Base-by-base conservation (phyloP, 768 basidiomycete genomes). In the Trametes villosa region DNA sequence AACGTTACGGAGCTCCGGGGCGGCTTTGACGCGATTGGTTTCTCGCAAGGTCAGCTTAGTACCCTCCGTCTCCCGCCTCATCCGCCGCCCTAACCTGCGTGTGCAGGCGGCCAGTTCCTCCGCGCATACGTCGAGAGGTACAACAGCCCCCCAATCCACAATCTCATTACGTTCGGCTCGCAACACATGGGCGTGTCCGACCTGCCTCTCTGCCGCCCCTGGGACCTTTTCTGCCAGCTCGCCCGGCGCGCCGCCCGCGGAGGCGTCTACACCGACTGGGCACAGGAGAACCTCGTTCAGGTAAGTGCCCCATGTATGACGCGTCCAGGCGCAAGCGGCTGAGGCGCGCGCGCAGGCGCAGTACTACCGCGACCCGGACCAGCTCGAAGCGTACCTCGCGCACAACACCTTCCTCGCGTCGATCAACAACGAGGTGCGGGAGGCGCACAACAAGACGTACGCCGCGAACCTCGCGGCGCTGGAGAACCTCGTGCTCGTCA, bases 181-280 rank as follows among this genome's bases (percentile, higher is more conserved):
- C 92, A 92, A 61, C 92, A 94, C 68, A 91, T 92, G 87, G 92
- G 92, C 27, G 79, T 94, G 38, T 86, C 89, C 7, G 91, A 92
- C 68, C 76, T 94, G 18, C 88, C 92, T 0, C 31, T 67, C 1
- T 95, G 93, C 68, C 71, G 76, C 29, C 74, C 84, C 3, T 82
- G 77, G 67, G 92, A 94, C 68, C 65, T 92, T 11, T 59, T 90
- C 26, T 94, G 92, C 72, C 83, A 86, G 63, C 66, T 86, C 33
- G 88, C 88, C 26, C 81, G 87, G 31, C 79, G 82, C 29, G 83
- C 85, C 2, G 82, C 81, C 7, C 85, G 80, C 59, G 73, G 78
- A 18, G 87, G 86, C 11, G 87, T 89, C 13, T 94, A 95, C 68
- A 80, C 78, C 13, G 68, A 81, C 15, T 94, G 90, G 89, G 91